Conservation (phyloP, 208 protist genomes). For the Leishmania turanica region DNA sequence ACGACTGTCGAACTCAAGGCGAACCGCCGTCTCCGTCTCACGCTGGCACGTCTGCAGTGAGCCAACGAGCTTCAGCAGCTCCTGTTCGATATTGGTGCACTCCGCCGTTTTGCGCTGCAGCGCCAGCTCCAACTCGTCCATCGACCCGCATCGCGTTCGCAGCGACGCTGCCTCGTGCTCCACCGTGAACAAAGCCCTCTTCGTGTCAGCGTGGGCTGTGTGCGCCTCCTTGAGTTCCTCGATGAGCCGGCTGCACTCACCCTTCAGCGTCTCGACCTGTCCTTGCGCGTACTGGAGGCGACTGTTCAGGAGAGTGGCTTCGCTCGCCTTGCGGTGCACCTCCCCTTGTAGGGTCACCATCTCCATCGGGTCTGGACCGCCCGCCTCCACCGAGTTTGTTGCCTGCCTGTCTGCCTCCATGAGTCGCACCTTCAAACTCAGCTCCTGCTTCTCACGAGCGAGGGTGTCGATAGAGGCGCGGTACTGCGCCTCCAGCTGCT, state of each 20-base stretch:
- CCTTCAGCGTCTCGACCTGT: slow-evolving; percentile 72
- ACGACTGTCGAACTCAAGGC: slow-evolving; percentile 68
- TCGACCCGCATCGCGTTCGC: slow-evolving; percentile 44
- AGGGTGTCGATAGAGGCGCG: slow-evolving; percentile 39
- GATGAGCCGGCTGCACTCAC: slow-evolving; percentile 69
- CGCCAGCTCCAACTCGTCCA: slow-evolving; percentile 58
- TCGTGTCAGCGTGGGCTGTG: slow-evolving; percentile 43
- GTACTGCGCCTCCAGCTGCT: slow-evolving; percentile 48
- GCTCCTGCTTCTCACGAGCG: slow-evolving; percentile 49
- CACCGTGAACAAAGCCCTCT: slow-evolving; percentile 57
- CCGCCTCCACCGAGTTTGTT: background rate
- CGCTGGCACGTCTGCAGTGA: slow-evolving; percentile 75
- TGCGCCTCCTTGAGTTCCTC: slow-evolving; percentile 63
- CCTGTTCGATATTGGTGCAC: slow-evolving; percentile 53
- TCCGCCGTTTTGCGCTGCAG: slow-evolving; percentile 69
- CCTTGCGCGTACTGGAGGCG: slow-evolving; percentile 64
- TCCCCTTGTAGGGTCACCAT: slow-evolving; percentile 60
- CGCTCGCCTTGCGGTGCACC: slow-evolving; percentile 48
- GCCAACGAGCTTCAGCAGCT: slow-evolving; percentile 65
- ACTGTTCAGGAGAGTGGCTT: slow-evolving; percentile 63
- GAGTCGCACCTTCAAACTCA: slow-evolving; percentile 45
- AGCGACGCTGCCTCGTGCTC: slow-evolving; percentile 65
- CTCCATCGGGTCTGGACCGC: slow-evolving; percentile 33
- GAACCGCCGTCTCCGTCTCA: slow-evolving; percentile 81
- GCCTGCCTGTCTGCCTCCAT: slow-evolving; percentile 43